A percentile compares a stretch with the other conserved stretches of the same genome.
phyloP scores from a whole-genome alignment of 1,284 basidiomycete species.

The Irpex sp. region DNA sequence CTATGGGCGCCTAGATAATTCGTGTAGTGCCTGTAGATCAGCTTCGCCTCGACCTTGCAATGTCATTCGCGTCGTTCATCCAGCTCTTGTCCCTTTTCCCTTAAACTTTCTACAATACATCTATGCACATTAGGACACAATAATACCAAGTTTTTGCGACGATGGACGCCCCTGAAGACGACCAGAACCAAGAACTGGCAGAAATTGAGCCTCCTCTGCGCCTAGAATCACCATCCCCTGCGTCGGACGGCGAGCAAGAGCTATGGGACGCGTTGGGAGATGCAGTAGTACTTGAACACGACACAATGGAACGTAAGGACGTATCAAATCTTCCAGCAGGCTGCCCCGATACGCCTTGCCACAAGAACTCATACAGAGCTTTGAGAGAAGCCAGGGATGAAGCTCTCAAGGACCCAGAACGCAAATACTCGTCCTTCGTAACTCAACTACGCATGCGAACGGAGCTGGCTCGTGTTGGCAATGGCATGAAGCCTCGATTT shows the following conservation, averaged over 20 bases:
- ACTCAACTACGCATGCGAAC: background rate
- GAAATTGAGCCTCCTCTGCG: background rate
- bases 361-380: background rate
- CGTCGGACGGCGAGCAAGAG: background rate
- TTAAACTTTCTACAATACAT: background rate
- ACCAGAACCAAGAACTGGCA: background rate
- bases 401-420: background rate
- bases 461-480: background rate
- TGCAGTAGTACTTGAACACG: too few species aligned
- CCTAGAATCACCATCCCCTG: background rate
- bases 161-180: background rate
- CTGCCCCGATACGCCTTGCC: background rate
- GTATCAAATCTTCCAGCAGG: too few species aligned
- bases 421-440: background rate
- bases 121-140: background rate
- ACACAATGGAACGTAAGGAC: too few species aligned
- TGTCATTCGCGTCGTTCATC: background rate
- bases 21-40: background rate
- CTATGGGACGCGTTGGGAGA: background rate
- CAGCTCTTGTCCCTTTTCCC: background rate
- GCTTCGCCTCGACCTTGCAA: background rate
- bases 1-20: background rate
- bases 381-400: background rate
- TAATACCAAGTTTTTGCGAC: background rate
- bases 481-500: slow-evolving; percentile 10